Percentiles rank a stretch among this genome's conserved stretches.
These are phyloP conservation scores for Diaporthe sp. DNA, from an alignment of 2,329 filamentous ascomycete species.

Conservation along the genomic window DNA sequence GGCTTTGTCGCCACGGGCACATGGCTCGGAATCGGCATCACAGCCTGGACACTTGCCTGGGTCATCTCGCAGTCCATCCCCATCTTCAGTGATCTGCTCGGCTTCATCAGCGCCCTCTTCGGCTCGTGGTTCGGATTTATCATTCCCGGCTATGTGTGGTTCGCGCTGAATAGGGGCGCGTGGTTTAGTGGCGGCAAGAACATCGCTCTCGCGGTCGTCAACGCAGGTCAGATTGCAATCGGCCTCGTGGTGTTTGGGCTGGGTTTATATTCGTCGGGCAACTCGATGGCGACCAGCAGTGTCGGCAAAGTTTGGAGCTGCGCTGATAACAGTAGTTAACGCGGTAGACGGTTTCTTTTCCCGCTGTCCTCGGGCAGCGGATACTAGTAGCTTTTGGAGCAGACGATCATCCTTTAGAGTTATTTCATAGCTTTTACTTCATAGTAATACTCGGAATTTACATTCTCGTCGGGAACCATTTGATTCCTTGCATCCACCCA, in stretches of 20 bases:
- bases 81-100: slow-evolving; percentile 76
- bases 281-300: not conserved
- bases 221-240: slow-evolving; percentile 42
- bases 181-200: slow-evolving; percentile 45
- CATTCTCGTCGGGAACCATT: not conserved
- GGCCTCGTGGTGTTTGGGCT: slow-evolving; percentile 46
- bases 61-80: slow-evolving; percentile 80
- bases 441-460: not conserved
- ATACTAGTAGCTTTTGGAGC: not conserved
- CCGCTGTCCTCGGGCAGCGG: not conserved
- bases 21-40: slow-evolving; percentile 69
- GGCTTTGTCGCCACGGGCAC: slow-evolving; percentile 60
- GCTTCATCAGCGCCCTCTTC: slow-evolving; percentile 64
- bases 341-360: not conserved
- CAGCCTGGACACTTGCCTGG: slow-evolving; percentile 74
- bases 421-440: not conserved
- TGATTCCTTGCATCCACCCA: not conserved
- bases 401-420: not conserved
- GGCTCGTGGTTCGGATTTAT: slow-evolving; percentile 59
- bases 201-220: slow-evolving; percentile 36
- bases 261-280: slow-evolving; percentile 46
- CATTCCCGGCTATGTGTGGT: slow-evolving; percentile 49
- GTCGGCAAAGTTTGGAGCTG: slow-evolving; percentile 12
- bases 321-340: not conserved
- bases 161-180: slow-evolving; percentile 48